These are phyloP conservation scores for Ophiostoma montium DNA, from an alignment of 2,329 filamentous ascomycete species.

Conservation along the genomic window DNA sequence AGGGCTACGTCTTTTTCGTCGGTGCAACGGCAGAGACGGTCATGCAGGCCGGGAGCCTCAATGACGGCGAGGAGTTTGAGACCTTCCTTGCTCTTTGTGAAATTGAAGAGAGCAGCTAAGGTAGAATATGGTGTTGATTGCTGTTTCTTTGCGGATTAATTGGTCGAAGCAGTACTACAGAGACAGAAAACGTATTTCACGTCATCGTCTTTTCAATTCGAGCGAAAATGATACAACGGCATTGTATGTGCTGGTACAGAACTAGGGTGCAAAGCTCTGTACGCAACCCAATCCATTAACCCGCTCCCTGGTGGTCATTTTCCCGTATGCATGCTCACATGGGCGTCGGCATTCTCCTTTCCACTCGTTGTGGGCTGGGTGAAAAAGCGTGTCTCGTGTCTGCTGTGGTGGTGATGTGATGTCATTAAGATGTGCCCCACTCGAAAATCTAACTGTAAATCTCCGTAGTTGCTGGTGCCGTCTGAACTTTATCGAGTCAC, in stretches of 20 bases:
- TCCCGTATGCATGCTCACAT: not conserved
- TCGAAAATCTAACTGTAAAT: not conserved
- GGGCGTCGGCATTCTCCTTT: not conserved
- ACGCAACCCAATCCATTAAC: too few species aligned
- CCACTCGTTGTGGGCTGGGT: too few species aligned
- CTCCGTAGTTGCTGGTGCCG: not conserved
- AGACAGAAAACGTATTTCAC: too few species aligned
- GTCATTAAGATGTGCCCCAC: conserved; percentile 4
- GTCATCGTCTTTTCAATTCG: too few species aligned
- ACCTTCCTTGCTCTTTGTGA: conserved; percentile 95
- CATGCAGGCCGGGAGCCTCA: conserved; percentile 48
- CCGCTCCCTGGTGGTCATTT: not conserved
- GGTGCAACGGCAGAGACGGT: conserved; percentile 76
- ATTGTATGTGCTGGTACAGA: too few species aligned
- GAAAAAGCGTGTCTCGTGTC: not conserved
- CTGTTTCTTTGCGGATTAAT: too few species aligned
- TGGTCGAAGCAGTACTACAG: too few species aligned
- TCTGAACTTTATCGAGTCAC: not conserved
- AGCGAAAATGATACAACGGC: too few species aligned
- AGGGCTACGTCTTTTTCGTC: conserved; percentile 69
- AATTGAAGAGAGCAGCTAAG: conserved; percentile 33
- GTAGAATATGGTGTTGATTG: not conserved
- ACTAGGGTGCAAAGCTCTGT: too few species aligned
- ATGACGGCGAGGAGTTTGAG: conserved; percentile 55
- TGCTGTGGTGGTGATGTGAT: too few species aligned